Base-by-base conservation (phyloP, 345 rosid genomes). In the Lagerstroemia speciosa region DNA sequence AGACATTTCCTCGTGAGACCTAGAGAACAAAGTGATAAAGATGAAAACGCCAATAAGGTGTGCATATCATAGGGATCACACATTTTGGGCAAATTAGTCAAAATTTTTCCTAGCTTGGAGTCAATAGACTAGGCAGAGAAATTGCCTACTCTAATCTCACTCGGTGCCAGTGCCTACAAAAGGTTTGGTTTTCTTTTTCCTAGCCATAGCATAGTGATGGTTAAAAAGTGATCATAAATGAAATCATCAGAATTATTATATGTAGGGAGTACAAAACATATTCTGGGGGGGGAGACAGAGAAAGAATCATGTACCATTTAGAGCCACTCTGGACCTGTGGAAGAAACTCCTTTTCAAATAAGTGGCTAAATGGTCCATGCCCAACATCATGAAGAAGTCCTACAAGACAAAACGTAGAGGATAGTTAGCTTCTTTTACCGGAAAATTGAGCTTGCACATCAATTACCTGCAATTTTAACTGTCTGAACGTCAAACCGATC, bases 1-100 rank as follows among this genome's bases (percentile, higher is more conserved):
- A 17, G 97, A 93, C 98, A 91, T 93, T 70, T 73, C 78, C 73
- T 93, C 98, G 80, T 93, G 96, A 72, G 87, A 83, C 98, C 98
- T 91, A 78, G 61, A 77, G 64, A 70, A 34, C 46, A 50, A 34
- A 72, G 20, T 45, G 37, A 31, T 50, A 67, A 27, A 41, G 46
- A 2, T 41, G 46, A 16, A 41, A 58, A 14, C 22, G 22, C 11
- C 33, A 9, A 27, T 14, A 30, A 58, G 33, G 63, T 12, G 14
- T 29, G 29, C 7, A 9, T 58, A 26, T 58, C 29, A 58, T 58
- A 48, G 0, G 55, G 55, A 48, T 22, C 31, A 58, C 19, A 58
- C 6, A 3, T 9, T 27, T 27, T 3, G 63, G 63, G 32, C 34
- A 26, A 15, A 27, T 58, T 30, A 27, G 34, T 58, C 7, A 30